Evolutionary conservation across 495 filamentous ascomycete genomes (phyloP).

Genomic region (Niebla homalea): DNA sequence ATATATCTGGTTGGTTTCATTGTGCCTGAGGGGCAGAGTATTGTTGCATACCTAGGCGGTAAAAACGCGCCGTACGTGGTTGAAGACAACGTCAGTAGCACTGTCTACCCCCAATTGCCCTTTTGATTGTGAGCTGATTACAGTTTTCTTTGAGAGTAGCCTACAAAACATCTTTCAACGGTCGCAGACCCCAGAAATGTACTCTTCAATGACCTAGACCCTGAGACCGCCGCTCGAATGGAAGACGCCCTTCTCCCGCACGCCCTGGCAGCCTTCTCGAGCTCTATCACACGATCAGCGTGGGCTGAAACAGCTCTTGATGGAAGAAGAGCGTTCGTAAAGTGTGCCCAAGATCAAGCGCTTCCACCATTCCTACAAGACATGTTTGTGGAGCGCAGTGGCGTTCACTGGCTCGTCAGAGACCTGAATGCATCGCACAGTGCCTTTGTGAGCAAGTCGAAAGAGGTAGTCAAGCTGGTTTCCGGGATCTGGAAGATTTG

Average conservation of each 20-base stretch:
- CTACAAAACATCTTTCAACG: not conserved
- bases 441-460: slow-evolving; percentile 21
- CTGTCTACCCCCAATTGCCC: not conserved
- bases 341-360: slow-evolving; percentile 23
- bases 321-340: slow-evolving; percentile 22
- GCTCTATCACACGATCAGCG: slow-evolving; percentile 5
- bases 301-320: slow-evolving; percentile 18
- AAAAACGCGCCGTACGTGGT: slow-evolving; percentile 18
- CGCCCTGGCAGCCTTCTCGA: slow-evolving; percentile 20
- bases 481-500: no score
- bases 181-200: slow-evolving; percentile 13
- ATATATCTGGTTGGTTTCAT: slow-evolving; percentile 34
- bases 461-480: slow-evolving; percentile 6
- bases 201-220: slow-evolving; percentile 22
- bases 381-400: slow-evolving; percentile 18
- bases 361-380: slow-evolving; percentile 23
- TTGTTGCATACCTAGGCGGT: slow-evolving; percentile 27
- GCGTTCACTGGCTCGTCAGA: slow-evolving; percentile 14
- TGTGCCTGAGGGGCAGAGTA: slow-evolving; percentile 23
- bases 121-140: not conserved
- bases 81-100: slow-evolving; percentile 10
- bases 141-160: not conserved
- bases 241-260: slow-evolving; percentile 11
- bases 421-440: slow-evolving; percentile 20
- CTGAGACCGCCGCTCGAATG: slow-evolving; percentile 14